phyloP scores from a whole-genome alignment of 1,139 yeast species.

The Kazachstania sp. region DNA sequence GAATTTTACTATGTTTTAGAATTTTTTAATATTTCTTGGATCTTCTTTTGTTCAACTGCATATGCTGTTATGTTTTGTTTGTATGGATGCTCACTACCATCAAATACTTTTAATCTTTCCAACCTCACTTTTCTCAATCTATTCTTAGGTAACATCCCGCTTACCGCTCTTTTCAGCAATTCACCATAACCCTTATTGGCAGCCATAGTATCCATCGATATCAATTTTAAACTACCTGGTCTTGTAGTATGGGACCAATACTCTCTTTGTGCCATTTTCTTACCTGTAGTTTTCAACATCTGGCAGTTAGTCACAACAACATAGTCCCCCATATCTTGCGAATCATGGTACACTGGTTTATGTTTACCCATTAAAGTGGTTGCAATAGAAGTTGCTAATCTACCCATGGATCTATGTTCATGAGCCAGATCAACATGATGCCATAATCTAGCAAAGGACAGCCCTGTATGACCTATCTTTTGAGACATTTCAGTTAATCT shows the following conservation, averaged over 20 bases:
- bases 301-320: conserved; percentile 94
- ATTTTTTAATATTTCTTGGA: neutral
- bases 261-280: conserved; percentile 70
- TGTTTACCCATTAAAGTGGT: conserved; percentile 88
- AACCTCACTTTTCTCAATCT: conserved; percentile 69
- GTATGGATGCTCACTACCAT: conserved; percentile 85
- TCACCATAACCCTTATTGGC: conserved; percentile 82
- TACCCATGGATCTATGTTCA: conserved; percentile 81
- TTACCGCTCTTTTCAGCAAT: conserved; percentile 73
- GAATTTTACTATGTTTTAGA: neutral
- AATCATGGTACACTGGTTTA: conserved; percentile 74
- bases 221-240: conserved; percentile 82
- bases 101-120: conserved; percentile 77
- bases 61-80: conserved; percentile 73
- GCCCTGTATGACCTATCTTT: conserved; percentile 42
- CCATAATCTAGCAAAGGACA: conserved; percentile 85
- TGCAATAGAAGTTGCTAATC: conserved; percentile 85
- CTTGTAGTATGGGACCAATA: conserved; percentile 87
- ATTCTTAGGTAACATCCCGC: conserved; percentile 94
- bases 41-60: conserved; percentile 58
- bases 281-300: conserved; percentile 71
- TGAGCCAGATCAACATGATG: conserved; percentile 88
- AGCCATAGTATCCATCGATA: conserved; percentile 71
- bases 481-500: conserved; percentile 24
- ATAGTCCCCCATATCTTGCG: conserved; percentile 88